Evolutionary conservation across 495 filamentous ascomycete species (phyloP).

Genomic region (Talaromyces liani): DNA sequence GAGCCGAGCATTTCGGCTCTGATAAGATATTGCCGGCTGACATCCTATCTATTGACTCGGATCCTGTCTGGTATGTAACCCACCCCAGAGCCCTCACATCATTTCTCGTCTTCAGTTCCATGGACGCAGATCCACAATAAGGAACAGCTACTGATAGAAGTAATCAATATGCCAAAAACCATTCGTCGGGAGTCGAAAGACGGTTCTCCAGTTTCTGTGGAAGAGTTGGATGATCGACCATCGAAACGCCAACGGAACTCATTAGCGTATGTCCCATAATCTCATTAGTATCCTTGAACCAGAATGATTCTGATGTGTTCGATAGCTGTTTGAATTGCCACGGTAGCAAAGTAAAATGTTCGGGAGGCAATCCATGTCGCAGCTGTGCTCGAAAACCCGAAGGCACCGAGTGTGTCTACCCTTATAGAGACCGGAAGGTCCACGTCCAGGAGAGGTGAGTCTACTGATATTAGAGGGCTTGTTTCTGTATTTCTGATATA

Average conservation of each 20-base stretch:
- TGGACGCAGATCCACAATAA: not conserved
- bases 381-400: conserved; percentile 21
- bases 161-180: not conserved
- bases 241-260: not conserved
- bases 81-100: not conserved
- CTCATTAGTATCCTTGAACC: not conserved
- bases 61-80: not conserved
- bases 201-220: not conserved
- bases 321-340: conserved; percentile 30
- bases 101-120: not conserved
- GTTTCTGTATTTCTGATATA: not conserved
- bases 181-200: not conserved
- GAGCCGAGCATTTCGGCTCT: not conserved
- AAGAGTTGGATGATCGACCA: conserved; percentile 4
- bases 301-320: conserved; percentile 11
- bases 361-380: conserved; percentile 25
- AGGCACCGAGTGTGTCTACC: conserved; percentile 23
- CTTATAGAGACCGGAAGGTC: conserved; percentile 27
- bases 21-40: not conserved
- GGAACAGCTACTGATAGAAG: not conserved
- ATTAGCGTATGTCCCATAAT: not conserved
- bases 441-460: conserved; percentile 26
- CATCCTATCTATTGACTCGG: not conserved
- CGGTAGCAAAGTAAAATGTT: conserved; percentile 31
- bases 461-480: not conserved